Conservation (phyloP, 371 early-diverging fungal species). For the Zychaea mexicana region DNA sequence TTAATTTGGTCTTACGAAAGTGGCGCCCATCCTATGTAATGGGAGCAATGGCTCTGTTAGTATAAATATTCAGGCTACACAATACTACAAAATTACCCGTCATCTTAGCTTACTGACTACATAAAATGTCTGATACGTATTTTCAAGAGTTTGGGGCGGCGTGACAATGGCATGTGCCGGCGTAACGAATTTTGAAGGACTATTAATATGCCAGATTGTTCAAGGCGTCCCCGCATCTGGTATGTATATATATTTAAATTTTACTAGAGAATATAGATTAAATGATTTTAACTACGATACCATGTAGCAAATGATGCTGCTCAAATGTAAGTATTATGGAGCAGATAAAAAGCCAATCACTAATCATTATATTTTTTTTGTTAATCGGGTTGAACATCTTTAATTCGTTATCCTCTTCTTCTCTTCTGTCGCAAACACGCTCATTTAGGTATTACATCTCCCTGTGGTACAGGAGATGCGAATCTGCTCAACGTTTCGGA, state of each 20-base stretch:
- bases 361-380: background rate
- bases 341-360: too few species aligned
- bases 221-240: conserved; percentile 21
- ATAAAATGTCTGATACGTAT: too few species aligned
- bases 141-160: conserved; percentile 31
- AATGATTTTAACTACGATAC: too few species aligned
- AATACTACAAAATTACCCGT: too few species aligned
- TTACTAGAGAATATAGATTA: background rate
- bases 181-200: conserved; percentile 17
- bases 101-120: too few species aligned
- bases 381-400: too few species aligned
- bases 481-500: conserved; percentile 41
- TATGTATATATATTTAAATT: background rate
- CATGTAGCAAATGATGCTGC: background rate
- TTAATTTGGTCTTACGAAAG: conserved; percentile 32
- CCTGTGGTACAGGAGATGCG: conserved; percentile 40
- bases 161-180: conserved; percentile 22
- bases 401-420: too few species aligned
- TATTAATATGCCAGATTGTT: conserved; percentile 9
- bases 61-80: background rate
- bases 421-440: too few species aligned
- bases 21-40: conserved; percentile 13
- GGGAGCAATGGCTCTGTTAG: conserved; percentile 26
- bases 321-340: conserved; percentile 11
- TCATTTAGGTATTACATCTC: conserved; percentile 20